These are phyloP conservation scores for Aureobasidium pullulans DNA, from an alignment of 2,329 filamentous ascomycete species.

Conservation along the genomic window DNA sequence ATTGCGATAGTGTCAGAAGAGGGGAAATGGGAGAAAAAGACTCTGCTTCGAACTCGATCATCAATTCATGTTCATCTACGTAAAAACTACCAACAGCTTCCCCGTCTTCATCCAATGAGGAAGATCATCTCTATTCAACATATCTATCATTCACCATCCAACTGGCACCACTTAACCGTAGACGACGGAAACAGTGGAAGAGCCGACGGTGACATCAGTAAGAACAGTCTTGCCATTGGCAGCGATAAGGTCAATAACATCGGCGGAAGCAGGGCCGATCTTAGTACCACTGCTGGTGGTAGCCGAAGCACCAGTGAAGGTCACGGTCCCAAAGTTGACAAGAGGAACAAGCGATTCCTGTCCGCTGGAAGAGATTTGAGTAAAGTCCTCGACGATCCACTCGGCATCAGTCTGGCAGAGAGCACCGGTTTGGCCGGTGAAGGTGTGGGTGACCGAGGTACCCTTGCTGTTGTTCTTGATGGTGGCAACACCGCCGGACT, in stretches of 20 bases:
- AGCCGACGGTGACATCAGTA: slow-evolving; percentile 9
- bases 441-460: slow-evolving; percentile 44
- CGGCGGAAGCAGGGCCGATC: background rate
- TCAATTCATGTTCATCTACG: no score
- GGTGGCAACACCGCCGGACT: slow-evolving; percentile 34
- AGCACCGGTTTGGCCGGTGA: slow-evolving; percentile 36
- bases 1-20: no score
- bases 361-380: slow-evolving; percentile 19
- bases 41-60: no score
- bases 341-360: slow-evolving; percentile 34
- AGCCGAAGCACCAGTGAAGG: slow-evolving; percentile 31
- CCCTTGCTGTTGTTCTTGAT: slow-evolving; percentile 49
- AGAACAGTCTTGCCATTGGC: background rate
- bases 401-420: slow-evolving; percentile 53
- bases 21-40: no score
- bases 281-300: slow-evolving; percentile 29
- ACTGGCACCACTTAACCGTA: background rate
- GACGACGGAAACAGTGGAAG: slow-evolving; percentile 1
- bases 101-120: no score
- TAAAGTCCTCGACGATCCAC: slow-evolving; percentile 39
- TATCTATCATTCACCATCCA: no score
- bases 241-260: slow-evolving; percentile 5
- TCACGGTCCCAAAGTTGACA: slow-evolving; percentile 41
- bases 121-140: no score
- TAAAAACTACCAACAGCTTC: no score